phyloP scores from a whole-genome alignment of 148 eudicot species.

The Talinum fruticosum region DNA sequence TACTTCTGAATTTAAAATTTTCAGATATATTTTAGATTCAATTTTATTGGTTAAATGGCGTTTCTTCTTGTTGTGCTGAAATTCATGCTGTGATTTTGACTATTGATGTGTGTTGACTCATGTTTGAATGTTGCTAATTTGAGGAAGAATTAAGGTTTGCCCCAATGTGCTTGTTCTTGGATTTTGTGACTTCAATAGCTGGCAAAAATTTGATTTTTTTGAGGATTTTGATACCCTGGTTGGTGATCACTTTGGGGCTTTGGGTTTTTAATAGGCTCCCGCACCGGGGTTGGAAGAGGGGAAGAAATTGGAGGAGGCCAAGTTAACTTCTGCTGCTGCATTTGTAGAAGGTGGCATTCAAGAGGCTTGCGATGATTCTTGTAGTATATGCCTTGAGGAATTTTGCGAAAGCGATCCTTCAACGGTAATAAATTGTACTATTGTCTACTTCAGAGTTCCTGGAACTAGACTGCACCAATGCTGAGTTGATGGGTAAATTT shows the following conservation, averaged over 20 bases:
- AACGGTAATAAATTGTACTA: slow-evolving; percentile 40
- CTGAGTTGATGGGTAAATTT: slow-evolving; percentile 2
- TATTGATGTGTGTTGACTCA: slow-evolving; percentile 17
- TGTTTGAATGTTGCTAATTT: slow-evolving; percentile 12
- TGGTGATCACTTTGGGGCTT: slow-evolving; percentile 5
- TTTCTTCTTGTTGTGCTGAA: not conserved
- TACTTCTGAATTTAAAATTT: not conserved
- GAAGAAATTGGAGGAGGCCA: slow-evolving; percentile 49
- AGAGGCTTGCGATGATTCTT: slow-evolving; percentile 82
- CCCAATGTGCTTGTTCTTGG: not conserved
- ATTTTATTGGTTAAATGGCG: not conserved
- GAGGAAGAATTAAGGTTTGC: not conserved
- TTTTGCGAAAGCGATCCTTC: slow-evolving; percentile 77
- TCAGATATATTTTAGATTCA: not conserved
- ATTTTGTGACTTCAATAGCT: not conserved
- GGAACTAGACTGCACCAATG: not conserved
- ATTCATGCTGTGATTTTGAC: slow-evolving; percentile 19
- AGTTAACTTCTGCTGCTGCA: slow-evolving; percentile 74
- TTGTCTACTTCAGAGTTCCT: not conserved
- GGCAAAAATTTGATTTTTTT: not conserved
- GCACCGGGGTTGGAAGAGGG: slow-evolving; percentile 41
- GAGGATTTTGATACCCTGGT: not conserved
- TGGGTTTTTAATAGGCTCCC: slow-evolving; percentile 15
- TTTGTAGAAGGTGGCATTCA: slow-evolving; percentile 88
- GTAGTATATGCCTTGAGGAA: slow-evolving; percentile 72